Conservation (phyloP, 495 filamentous ascomycete genomes). For the Aspergillus haitiensis region DNA sequence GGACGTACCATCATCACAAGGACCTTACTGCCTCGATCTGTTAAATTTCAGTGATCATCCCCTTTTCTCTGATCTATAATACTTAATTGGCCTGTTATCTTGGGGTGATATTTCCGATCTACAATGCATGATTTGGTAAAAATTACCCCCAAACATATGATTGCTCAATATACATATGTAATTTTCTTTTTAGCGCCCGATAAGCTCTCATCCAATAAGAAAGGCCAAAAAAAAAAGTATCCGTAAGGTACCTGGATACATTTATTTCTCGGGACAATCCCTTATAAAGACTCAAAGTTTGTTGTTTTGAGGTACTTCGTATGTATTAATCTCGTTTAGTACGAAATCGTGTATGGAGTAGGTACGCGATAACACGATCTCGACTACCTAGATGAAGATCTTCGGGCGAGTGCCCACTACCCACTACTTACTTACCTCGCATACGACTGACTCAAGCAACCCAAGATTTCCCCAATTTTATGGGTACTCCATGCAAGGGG, state of each 20-base stretch:
- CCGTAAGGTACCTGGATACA: background rate
- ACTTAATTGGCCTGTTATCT: background rate
- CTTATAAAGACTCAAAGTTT: background rate
- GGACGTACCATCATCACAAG: too few species aligned
- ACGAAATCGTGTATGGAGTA: too few species aligned
- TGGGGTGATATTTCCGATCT: conserved; percentile 15
- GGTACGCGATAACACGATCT: too few species aligned
- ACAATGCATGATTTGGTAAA: background rate
- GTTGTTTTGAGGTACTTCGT: too few species aligned
- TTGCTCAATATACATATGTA: conserved; percentile 4
- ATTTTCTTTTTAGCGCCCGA: background rate
- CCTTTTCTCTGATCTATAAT: background rate
- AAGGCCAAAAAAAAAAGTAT: background rate
- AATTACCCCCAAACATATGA: background rate
- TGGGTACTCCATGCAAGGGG: too few species aligned
- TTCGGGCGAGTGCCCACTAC: too few species aligned
- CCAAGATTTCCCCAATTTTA: too few species aligned
- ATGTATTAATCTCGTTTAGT: too few species aligned
- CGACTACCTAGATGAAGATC: too few species aligned
- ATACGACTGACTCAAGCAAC: too few species aligned
- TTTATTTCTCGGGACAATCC: background rate
- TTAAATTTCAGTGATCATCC: background rate
- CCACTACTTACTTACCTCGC: too few species aligned
- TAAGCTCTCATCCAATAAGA: conserved; percentile 1
- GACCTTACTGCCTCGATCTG: background rate